These are phyloP conservation scores for Geum urbanum DNA, from an alignment of 306 rosid species.

Conservation along the genomic window DNA sequence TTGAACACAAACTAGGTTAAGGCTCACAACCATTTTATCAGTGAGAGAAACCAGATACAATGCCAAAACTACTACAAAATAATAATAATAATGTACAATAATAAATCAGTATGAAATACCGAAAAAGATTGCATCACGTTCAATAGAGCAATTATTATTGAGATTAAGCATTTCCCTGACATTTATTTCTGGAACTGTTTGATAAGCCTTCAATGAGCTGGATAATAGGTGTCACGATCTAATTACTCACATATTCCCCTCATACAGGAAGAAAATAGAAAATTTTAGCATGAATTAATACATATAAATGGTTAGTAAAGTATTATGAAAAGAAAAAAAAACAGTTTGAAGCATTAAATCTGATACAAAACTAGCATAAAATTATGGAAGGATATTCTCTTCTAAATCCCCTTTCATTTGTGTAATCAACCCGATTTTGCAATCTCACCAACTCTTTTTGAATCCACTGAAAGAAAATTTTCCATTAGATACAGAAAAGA, in stretches of 20 bases:
- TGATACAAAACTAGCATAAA: neutral
- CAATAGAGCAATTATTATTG: neutral
- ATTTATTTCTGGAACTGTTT: neutral
- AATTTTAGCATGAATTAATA: neutral
- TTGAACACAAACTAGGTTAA: slow-evolving; percentile 20
- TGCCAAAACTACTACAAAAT: neutral
- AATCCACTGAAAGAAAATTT: slow-evolving; percentile 30
- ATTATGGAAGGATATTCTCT: slow-evolving; percentile 41
- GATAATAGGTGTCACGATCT: neutral
- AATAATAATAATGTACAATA: neutral
- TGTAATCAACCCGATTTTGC: slow-evolving; percentile 32
- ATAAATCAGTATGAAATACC: neutral
- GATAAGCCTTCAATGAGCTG: neutral
- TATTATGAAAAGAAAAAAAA: neutral
- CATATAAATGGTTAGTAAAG: neutral
- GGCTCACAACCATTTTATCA: slow-evolving; percentile 3
- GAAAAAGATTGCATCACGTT: neutral
- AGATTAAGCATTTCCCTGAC: neutral
- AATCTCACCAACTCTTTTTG: slow-evolving; percentile 31
- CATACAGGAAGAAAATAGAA: neutral
- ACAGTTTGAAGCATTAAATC: neutral
- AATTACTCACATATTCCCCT: neutral
- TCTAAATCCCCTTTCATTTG: slow-evolving; percentile 44
- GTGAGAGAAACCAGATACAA: neutral
- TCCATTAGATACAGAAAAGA: neutral